A percentile compares a stretch with the other conserved stretches of the same genome.
Evolutionary conservation across 345 rosid genomes (phyloP).

Genomic region (Eucalyptus curtisii): DNA sequence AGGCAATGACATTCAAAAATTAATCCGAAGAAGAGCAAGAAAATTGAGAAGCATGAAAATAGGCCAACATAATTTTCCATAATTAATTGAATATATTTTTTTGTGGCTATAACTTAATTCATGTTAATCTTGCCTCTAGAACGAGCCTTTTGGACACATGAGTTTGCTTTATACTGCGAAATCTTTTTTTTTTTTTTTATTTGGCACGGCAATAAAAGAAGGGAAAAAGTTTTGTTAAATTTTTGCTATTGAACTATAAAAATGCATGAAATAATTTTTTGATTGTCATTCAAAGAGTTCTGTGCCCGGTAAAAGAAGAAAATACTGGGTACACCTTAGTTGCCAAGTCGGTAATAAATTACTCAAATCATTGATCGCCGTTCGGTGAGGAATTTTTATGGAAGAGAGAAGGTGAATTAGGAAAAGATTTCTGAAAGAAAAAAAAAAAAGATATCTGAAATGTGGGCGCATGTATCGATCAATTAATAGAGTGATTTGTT

Average conservation of each 20-base stretch:
- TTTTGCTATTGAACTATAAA: not conserved
- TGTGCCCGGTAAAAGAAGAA: not conserved
- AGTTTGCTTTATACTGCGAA: not conserved
- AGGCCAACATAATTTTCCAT: not conserved
- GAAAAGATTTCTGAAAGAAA: too few relatives aligned
- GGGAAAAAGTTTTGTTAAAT: not conserved
- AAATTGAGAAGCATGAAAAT: not conserved
- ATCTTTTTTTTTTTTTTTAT: too few relatives aligned
- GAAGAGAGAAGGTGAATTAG: not conserved
- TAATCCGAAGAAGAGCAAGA: not conserved
- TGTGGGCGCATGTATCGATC: not conserved
- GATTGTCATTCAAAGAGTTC: not conserved
- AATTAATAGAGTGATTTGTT: not conserved
- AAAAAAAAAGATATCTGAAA: not conserved
- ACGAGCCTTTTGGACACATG: not conserved
- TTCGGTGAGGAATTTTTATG: too few relatives aligned
- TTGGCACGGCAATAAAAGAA: not conserved
- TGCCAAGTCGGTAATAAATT: not conserved
- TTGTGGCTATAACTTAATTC: not conserved
- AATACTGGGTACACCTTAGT: not conserved
- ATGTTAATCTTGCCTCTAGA: not conserved
- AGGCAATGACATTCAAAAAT: not conserved
- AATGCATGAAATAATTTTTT: not conserved
- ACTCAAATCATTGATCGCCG: not conserved
- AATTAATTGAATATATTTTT: not conserved